Base-by-base conservation (phyloP, 768 basidiomycete genomes). In the Sutorius australiensis region DNA sequence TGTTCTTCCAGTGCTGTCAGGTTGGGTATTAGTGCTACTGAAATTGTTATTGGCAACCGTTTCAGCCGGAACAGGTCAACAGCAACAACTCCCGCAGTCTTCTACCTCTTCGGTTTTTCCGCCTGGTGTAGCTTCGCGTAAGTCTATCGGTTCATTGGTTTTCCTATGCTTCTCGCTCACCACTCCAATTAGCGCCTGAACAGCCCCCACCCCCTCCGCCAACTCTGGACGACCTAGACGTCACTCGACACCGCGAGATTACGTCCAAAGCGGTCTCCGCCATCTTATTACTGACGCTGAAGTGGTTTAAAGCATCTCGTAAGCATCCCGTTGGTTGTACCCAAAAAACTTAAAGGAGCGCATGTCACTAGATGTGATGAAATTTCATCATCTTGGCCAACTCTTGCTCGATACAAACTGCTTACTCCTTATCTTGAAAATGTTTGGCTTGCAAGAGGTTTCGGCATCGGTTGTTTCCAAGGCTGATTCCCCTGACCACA, bases 291-390 rank as follows among this genome's bases (percentile, higher is more conserved):
- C 74, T 98, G 34, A 81, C 89, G 2, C 69, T 99, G 59, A 97
- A 98, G 68, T 99, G 97, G 97, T 95, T 98, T 78, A 98, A 98
- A 72, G 90, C 89, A 21, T 98, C 95, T 46, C 97, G 95, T 98
- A 60, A 69, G 93, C 79, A 10, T 43, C 44, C 46, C 37, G 16
- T 19, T 40, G 27, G 21, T 50, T 30, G 42, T 27, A 42, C 16
- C 8, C 7, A 28, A 17, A 17, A 16, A 46, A 40, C 1, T 31
- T 19, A 56, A 30, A 48, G 41, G 53, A 37, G 21, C 27, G 46
- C 34, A 36, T 50, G n/a, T 37, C 48, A 27, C 14, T 60, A 98
- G 95, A 98, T 72, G 84, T 88, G 17, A 95, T 99, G 89, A 98
- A 99, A 67, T 98, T 97, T 66, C 95, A 99, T 69, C 93, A 98